A percentile compares a stretch with the other conserved stretches of the same genome.
phyloP scores from a whole-genome alignment of 352 stramenopile genomes.

The Lagenidium sp. region DNA sequence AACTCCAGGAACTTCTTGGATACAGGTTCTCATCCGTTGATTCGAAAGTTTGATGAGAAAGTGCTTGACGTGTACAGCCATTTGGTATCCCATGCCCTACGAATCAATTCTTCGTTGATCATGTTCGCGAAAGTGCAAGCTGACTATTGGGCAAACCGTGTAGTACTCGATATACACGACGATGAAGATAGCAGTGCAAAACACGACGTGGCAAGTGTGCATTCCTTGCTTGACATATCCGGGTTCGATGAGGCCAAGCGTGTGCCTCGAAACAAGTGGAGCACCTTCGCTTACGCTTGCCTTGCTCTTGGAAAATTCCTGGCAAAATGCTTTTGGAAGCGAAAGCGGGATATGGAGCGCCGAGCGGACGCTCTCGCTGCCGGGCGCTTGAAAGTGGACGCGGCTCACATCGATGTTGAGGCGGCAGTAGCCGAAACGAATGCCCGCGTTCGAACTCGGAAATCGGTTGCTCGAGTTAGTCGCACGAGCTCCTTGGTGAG shows the following conservation, averaged over 20 bases:
- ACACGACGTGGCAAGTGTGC: constrained; percentile 54
- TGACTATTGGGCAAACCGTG: constrained; percentile 64
- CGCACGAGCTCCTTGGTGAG: constrained; percentile 47
- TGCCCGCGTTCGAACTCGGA: constrained; percentile 23
- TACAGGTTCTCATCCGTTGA: constrained; percentile 25
- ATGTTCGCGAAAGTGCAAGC: constrained; percentile 77
- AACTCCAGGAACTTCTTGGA: constrained; percentile 47
- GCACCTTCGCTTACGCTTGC: constrained; percentile 61
- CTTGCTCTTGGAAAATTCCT: constrained; percentile 54
- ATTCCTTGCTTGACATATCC: constrained; percentile 50
- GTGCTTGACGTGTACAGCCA: constrained; percentile 55
- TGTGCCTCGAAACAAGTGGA: constrained; percentile 64
- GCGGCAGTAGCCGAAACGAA: constrained; percentile 2
- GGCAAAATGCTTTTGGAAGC: constrained; percentile 17
- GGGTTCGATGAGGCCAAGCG: constrained; percentile 60
- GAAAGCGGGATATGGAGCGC: background rate
- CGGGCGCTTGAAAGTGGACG: too few relatives aligned
- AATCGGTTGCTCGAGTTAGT: constrained; percentile 30
- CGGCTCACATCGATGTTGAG: constrained; percentile 3
- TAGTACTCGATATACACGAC: constrained; percentile 19
- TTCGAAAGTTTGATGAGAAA: constrained; percentile 50
- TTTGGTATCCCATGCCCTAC: constrained; percentile 45
- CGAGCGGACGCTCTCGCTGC: too few relatives aligned
- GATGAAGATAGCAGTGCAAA: constrained; percentile 29
- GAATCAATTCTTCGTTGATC: constrained; percentile 68